Evolutionary conservation across 148 eudicot species (phyloP).

Genomic region (Heliamphora exappendiculata): DNA sequence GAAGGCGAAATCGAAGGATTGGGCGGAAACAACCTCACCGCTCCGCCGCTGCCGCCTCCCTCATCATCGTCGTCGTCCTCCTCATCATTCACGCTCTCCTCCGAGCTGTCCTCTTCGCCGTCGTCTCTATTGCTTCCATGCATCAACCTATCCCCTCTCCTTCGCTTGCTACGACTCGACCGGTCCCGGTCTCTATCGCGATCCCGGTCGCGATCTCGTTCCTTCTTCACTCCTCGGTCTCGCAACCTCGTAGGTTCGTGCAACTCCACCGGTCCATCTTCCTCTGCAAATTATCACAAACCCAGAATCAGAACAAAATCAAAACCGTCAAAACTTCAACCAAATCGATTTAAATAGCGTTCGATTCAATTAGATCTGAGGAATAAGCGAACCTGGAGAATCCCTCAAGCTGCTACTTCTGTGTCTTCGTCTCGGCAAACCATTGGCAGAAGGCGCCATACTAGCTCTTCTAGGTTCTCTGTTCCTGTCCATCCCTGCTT

Average conservation of each 20-base stretch:
- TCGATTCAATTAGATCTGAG: constrained; percentile 23
- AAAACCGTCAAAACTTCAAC: constrained; percentile 9
- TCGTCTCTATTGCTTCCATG: constrained; percentile 31
- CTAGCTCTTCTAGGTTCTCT: constrained; percentile 60
- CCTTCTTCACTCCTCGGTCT: constrained; percentile 53
- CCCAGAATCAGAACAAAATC: neutral
- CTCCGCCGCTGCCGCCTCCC: constrained; percentile 18
- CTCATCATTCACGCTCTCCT: constrained; percentile 70
- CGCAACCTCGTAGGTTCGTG: constrained; percentile 50
- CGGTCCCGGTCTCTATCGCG: constrained; percentile 39
- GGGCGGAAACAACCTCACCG: constrained; percentile 41
- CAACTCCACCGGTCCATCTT: constrained; percentile 50
- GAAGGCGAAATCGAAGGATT: constrained; percentile 22
- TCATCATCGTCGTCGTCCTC: constrained; percentile 70
- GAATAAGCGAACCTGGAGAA: constrained; percentile 52
- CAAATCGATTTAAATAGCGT: neutral
- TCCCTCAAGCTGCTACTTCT: constrained; percentile 52
- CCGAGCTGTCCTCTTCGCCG: constrained; percentile 60
- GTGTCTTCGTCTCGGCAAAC: constrained; percentile 49
- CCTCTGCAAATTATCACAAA: constrained; percentile 43
- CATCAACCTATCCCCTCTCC: constrained; percentile 46
- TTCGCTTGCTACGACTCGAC: constrained; percentile 40
- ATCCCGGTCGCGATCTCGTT: constrained; percentile 36
- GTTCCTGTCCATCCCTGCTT: constrained; percentile 58
- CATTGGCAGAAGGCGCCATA: constrained; percentile 39